Evolutionary conservation across 2,329 filamentous ascomycete genomes (phyloP).

Genomic region (Cordyceps farinosa): DNA sequence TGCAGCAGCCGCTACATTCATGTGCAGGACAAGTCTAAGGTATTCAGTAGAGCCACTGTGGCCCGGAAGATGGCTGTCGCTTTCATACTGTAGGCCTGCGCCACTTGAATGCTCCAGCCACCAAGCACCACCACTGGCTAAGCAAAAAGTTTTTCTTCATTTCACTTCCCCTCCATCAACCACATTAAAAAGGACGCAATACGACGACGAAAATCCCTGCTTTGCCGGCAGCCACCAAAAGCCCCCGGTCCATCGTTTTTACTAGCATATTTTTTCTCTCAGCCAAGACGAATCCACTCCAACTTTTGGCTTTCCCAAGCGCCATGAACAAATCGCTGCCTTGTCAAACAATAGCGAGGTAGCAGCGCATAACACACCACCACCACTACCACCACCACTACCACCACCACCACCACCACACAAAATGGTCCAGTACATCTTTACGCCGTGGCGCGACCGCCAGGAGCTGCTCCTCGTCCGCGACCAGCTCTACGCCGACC

Average conservation of each 20-base stretch:
- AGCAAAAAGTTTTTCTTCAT: neutral
- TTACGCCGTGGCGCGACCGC: slow-evolving; percentile 69
- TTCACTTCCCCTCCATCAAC: neutral
- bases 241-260: neutral
- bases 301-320: neutral
- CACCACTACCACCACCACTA: neutral
- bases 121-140: neutral
- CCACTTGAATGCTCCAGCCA: neutral
- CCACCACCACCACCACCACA: neutral
- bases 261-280: neutral
- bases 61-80: too few species aligned
- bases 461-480: slow-evolving; percentile 64
- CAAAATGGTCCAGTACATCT: slow-evolving; percentile 65
- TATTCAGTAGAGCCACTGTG: too few species aligned
- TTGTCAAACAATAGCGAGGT: neutral
- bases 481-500: slow-evolving; percentile 54
- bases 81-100: neutral
- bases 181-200: neutral
- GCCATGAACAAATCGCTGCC: neutral
- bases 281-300: slow-evolving; percentile 4
- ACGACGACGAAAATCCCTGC: neutral
- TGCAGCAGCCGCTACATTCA: too few species aligned
- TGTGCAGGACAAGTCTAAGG: too few species aligned
- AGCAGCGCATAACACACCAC: slow-evolving; percentile 2
- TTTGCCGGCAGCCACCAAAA: neutral